Percentiles rank a stretch among this genome's conserved stretches.
Conservation (phyloP, 208 protist species). For the Trypanosoma lewisi region DNA sequence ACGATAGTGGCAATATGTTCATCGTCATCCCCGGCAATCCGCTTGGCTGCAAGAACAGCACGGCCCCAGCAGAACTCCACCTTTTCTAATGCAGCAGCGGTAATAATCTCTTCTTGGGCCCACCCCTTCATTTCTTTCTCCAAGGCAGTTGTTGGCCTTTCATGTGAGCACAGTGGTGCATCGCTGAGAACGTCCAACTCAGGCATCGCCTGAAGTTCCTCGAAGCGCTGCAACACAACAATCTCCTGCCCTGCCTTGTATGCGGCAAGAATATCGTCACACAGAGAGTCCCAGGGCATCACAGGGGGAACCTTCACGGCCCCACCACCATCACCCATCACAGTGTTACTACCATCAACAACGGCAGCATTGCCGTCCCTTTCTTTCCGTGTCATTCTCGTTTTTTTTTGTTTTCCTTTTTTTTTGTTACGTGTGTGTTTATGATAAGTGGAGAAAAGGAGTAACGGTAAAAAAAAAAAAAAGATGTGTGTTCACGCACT, state of each 20-base stretch:
- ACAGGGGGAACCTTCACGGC: background rate
- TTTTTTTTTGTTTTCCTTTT: background rate
- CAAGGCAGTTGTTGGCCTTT: background rate
- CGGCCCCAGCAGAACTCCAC: slow-evolving; percentile 62
- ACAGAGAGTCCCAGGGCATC: slow-evolving; percentile 15
- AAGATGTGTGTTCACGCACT: no score
- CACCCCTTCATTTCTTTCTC: background rate
- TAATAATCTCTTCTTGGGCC: background rate
- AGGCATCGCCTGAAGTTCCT: slow-evolving; percentile 55
- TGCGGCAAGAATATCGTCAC: slow-evolving; percentile 24
- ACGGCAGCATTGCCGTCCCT: background rate
- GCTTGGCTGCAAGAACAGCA: slow-evolving; percentile 52
- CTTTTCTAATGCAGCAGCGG: slow-evolving; percentile 5
- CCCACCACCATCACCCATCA: background rate
- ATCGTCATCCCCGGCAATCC: slow-evolving; percentile 49
- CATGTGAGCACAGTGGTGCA: background rate
- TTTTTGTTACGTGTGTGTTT: no score
- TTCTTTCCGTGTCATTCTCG: background rate
- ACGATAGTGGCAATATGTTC: slow-evolving; percentile 72
- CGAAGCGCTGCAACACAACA: slow-evolving; percentile 72
- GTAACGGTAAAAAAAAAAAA: slow-evolving; percentile 3
- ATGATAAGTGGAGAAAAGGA: no score
- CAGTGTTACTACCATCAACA: background rate
- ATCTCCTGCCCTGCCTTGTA: slow-evolving; percentile 53
- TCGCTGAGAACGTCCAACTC: slow-evolving; percentile 22